Evolutionary conservation across 768 basidiomycete species (phyloP), one percentile per base, ranked within the genome.

Genomic region (Lenzites betulinus): DNA sequence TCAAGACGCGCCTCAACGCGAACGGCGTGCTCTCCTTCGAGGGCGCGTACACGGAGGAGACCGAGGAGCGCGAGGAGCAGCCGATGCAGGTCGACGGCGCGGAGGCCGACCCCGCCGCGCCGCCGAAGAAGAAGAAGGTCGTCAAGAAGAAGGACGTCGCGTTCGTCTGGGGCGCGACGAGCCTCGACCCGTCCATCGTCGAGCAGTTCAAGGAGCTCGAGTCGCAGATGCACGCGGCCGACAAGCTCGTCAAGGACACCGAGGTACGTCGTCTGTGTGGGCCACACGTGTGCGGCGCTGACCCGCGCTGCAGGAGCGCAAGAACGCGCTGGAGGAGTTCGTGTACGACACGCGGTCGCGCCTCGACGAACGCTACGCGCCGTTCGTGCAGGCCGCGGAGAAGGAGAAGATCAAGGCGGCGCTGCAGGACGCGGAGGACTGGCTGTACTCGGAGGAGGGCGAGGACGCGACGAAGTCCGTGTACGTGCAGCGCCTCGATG

Each of bases 311-410:
- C 56, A 96, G 93, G 92, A 98, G 76, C 88, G 92, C 75, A 99
- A 98, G 80, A 99, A 99, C 72, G 95, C 95, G 4, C 87, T 99
- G 15, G 96, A 99, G 78, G 97, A 98, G 77, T 98, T 96, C 79
- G 90, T 98, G 59, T 98, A 98, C 77, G 96, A 98, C 74, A 94
- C 83, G 70, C 91, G 95, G 39, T 79, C 85, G 75, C 96, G 97
- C 79, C 84, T 99, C 61, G 95, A 98, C 38, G 92, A 89, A 48
- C 86, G 90, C 51, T 97, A 92, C 70, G 87, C 88, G 18, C 49
- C 84, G 13, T 98, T 80, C 75, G 90, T 90, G 53, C 82, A 89
- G 69, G 50, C 86, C 0, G 73, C 78, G 13, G 96, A 98, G 77
- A 95, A 95, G 78, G 74, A 83, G 63, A 84, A 84, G 62, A 85